Percentiles rank a stretch among this genome's conserved stretches.
phyloP scores from a whole-genome alignment of 2,329 filamentous ascomycete species.

The Beauveria australis region DNA sequence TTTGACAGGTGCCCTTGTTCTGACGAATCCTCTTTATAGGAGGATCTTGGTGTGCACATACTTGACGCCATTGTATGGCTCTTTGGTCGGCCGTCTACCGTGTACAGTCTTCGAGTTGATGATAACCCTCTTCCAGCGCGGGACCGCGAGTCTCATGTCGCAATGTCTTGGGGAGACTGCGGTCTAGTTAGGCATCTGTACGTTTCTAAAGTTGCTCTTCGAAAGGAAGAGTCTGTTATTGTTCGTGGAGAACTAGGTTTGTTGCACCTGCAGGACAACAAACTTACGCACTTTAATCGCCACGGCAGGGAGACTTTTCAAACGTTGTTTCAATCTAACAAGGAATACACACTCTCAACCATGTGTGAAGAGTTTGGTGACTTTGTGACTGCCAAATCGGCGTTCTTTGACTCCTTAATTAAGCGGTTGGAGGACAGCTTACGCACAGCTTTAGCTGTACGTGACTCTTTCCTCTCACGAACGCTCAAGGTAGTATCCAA shows the following conservation, averaged over 20 bases:
- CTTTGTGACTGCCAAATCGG: neutral
- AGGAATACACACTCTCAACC: neutral
- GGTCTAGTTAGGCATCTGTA: neutral
- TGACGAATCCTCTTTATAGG: neutral
- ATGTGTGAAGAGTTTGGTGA: conserved; percentile 1
- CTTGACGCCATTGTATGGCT: neutral
- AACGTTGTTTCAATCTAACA: neutral
- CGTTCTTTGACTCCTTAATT: neutral
- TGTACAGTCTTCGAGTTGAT: neutral
- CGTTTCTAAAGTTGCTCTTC: conserved; percentile 1
- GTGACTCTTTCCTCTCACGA: too few relatives aligned
- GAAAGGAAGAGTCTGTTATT: neutral
- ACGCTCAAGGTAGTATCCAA: too few relatives aligned
- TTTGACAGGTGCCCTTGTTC: neutral
- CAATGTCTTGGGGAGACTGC: neutral
- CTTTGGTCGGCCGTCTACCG: neutral
- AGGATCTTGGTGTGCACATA: conserved; percentile 1
- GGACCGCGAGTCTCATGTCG: conserved; percentile 3
- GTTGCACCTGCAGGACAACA: neutral
- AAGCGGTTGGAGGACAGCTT: neutral
- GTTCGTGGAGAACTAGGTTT: neutral
- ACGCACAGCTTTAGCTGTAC: neutral
- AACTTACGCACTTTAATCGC: neutral
- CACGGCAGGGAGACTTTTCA: neutral
- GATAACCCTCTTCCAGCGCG: neutral